Conservation (phyloP, 2,329 filamentous ascomycete species). For the Clarireedia homoeocarpa region DNA sequence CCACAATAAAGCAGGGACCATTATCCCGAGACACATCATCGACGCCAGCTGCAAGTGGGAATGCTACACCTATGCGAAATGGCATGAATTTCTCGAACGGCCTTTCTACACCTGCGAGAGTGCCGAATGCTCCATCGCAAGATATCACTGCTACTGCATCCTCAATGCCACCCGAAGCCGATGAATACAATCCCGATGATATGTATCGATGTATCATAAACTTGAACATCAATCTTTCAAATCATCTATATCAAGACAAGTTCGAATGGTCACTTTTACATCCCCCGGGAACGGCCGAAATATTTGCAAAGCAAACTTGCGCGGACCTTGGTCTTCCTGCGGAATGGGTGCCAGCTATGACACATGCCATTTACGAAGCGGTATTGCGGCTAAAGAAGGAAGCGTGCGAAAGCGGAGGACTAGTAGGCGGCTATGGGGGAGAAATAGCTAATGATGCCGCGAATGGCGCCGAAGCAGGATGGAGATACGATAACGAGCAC, state of each 20-base stretch:
- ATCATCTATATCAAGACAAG: slow-evolving; percentile 89
- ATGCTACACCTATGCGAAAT: slow-evolving; percentile 50
- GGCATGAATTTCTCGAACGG: slow-evolving; percentile 35
- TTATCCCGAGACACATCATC: slow-evolving; percentile 34
- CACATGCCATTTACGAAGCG: slow-evolving; percentile 94
- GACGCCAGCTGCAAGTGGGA: slow-evolving; percentile 39
- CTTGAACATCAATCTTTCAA: slow-evolving; percentile 84
- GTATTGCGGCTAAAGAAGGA: slow-evolving; percentile 92
- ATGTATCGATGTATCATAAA: slow-evolving; percentile 90
- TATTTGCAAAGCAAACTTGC: slow-evolving; percentile 87
- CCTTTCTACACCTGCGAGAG: slow-evolving; percentile 40
- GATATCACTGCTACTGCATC: slow-evolving; percentile 65
- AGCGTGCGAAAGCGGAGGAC: slow-evolving; percentile 81
- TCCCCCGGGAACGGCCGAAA: slow-evolving; percentile 83
- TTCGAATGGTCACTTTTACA: slow-evolving; percentile 97
- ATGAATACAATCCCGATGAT: slow-evolving; percentile 82
- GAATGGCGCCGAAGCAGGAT: slow-evolving; percentile 75
- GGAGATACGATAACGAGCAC: slow-evolving; percentile 91
- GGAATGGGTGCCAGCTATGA: slow-evolving; percentile 91
- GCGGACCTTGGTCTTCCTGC: slow-evolving; percentile 81
- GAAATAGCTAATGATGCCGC: slow-evolving; percentile 88
- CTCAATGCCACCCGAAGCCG: slow-evolving; percentile 54
- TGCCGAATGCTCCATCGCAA: slow-evolving; percentile 32
- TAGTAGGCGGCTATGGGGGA: slow-evolving; percentile 64
- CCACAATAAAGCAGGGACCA: slow-evolving; percentile 26